Evolutionary conservation across 2,329 filamentous ascomycete genomes (phyloP).

Genomic region (Diaporthe citrichinensis): DNA sequence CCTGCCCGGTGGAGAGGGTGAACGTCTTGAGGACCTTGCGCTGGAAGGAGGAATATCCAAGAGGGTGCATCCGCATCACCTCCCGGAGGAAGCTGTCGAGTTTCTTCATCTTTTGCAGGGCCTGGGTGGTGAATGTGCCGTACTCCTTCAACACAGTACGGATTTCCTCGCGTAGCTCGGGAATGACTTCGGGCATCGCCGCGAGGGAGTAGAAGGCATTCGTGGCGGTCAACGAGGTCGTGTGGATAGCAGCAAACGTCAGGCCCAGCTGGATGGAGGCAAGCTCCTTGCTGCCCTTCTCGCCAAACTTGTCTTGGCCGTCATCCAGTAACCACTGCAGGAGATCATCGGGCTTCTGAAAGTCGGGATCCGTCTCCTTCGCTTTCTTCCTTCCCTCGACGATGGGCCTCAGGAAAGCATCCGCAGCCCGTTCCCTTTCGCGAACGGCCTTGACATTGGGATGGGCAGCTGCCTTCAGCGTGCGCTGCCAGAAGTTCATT

Average conservation of each 20-base stretch:
- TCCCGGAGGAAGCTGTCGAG: conserved; percentile 52
- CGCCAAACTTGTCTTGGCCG: conserved; percentile 51
- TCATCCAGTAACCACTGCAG: conserved; percentile 62
- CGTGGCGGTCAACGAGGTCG: conserved; percentile 60
- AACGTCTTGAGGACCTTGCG: conserved; percentile 66
- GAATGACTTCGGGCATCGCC: conserved; percentile 63
- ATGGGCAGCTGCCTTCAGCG: conserved; percentile 49
- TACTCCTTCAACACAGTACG: conserved; percentile 53
- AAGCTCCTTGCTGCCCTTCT: conserved; percentile 52
- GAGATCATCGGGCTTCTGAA: conserved; percentile 60
- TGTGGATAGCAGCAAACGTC: conserved; percentile 66
- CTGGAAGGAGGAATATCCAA: conserved; percentile 57
- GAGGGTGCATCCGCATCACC: conserved; percentile 48
- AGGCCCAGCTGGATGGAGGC: conserved; percentile 59
- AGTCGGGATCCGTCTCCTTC: conserved; percentile 41
- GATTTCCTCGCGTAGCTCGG: conserved; percentile 67
- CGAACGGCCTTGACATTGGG: conserved; percentile 54
- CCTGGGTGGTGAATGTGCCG: conserved; percentile 47
- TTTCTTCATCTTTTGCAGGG: conserved; percentile 52
- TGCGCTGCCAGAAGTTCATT: conserved; percentile 52
- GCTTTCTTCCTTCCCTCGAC: conserved; percentile 50
- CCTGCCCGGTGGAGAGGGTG: conserved; percentile 67
- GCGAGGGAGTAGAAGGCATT: conserved; percentile 68
- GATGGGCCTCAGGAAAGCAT: conserved; percentile 54
- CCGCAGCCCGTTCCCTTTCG: conserved; percentile 50